Evolutionary conservation across 805 yeast species (phyloP), one percentile per base, ranked within the genome.

Genomic region (Starmerella tilneyi): DNA sequence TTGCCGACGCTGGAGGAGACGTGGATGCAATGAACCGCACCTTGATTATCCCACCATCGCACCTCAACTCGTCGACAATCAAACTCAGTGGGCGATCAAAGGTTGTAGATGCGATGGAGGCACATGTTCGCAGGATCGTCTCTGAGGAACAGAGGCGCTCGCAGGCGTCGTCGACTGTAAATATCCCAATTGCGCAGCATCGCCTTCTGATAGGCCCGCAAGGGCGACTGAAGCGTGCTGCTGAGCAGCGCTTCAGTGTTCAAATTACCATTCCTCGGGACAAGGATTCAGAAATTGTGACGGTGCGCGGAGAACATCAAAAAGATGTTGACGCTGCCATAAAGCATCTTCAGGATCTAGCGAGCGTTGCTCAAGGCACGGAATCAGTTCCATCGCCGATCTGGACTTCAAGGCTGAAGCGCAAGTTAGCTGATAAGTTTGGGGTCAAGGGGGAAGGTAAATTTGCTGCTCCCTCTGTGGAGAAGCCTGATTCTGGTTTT

Each of bases 201-300:
- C 75, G 84, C 56, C 70, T 76, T 9, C 59, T 89, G 42, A 76
- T 89, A 62, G 97, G 97, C 31, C 78, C 85, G 30, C 77, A 78
- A 47, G 96, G 97, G 35, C 58, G 76, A 11, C 72, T 74, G 47
- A 84, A 89, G 64, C 80, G 81, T 54, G 68, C 74, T 9, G 63
- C 85, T 51, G 89, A 85, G 66, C 68, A 73, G 13, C 84, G 81
- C 56, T 83, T 72, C 62, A 68, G 70, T 12, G 88, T 84, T 40
- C 59, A 63, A 22, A 63, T 89, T 45, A 69, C 68, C 37, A 73
- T 89, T 58, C 96, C 96, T 52, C 73, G 72, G 58, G 56, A 52
- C 16, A 23, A 51, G 29, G 34, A 52, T 24, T 47, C 76, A 6
- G 75, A 75, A 19, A 61, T 60, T 28, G 72, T 86, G 43, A 69